These are phyloP conservation scores for Lactifluus subvellereus DNA, from an alignment of 768 basidiomycete genomes.

Conservation along the genomic window DNA sequence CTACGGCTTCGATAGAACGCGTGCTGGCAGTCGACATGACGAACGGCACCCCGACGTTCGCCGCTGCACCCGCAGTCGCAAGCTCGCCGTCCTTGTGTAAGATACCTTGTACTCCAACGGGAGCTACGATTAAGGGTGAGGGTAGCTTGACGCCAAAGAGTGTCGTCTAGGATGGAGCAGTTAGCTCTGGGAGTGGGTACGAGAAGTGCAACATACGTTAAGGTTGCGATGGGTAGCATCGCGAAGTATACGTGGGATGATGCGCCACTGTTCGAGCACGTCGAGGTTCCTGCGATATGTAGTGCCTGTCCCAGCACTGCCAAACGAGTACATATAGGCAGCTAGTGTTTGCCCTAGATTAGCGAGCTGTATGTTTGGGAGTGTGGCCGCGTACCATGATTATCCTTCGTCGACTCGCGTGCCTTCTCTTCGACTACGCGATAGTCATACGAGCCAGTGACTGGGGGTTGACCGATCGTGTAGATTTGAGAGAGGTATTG, in stretches of 20 bases:
- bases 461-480: not conserved
- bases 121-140: constrained; percentile 59
- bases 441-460: constrained; percentile 52
- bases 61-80: constrained; percentile 61
- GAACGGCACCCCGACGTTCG: constrained; percentile 55
- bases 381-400: constrained; percentile 39
- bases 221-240: constrained; percentile 52
- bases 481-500: constrained; percentile 3
- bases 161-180: constrained; percentile 43
- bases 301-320: constrained; percentile 64
- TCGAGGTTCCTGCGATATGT: constrained; percentile 64
- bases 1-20: constrained; percentile 74
- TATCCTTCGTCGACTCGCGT: constrained; percentile 52
- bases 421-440: constrained; percentile 65
- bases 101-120: constrained; percentile 68
- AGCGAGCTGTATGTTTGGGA: not conserved
- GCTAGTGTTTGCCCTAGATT: constrained; percentile 32
- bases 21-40: constrained; percentile 72
- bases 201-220: constrained; percentile 38
- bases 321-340: constrained; percentile 71
- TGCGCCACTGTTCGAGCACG: constrained; percentile 60
- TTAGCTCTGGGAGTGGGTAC: not conserved
- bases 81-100: constrained; percentile 67
- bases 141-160: constrained; percentile 62
- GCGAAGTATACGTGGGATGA: constrained; percentile 78